A percentile compares a stretch with the other conserved stretches of the same genome.
Conservation (phyloP, 2,329 filamentous ascomycete genomes). For the Pyricularia pennisetigena region DNA sequence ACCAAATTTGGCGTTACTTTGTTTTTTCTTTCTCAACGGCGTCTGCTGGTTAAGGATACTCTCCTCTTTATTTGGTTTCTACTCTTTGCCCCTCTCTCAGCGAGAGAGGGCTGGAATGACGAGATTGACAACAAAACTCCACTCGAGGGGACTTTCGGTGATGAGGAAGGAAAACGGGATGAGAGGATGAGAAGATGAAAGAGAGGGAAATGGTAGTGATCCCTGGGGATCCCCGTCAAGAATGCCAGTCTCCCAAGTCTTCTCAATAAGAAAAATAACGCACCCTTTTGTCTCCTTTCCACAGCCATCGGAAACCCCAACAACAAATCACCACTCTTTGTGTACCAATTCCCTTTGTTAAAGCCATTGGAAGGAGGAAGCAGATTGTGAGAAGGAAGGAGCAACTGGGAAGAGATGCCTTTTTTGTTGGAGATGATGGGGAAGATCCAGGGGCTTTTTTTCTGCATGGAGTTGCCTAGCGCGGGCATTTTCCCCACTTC, state of each 20-base stretch:
- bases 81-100: background rate
- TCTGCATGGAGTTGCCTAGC: slow-evolving; percentile 4
- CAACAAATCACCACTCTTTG: background rate
- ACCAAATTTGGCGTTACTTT: background rate
- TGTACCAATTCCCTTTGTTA: background rate
- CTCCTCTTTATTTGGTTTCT: background rate
- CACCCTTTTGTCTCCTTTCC: background rate
- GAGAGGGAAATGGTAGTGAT: background rate
- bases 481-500: background rate
- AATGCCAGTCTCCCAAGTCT: background rate
- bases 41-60: background rate
- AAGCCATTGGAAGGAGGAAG: slow-evolving; percentile 2
- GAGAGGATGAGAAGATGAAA: background rate
- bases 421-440: background rate
- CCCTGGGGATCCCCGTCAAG: background rate
- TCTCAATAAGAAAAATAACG: background rate
- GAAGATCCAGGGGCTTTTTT: slow-evolving; percentile 9
- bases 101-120: background rate
- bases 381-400: slow-evolving; percentile 6
- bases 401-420: slow-evolving; percentile 10
- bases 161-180: background rate
- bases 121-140: slow-evolving; percentile 1
- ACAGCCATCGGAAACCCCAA: background rate
- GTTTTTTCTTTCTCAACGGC: slow-evolving; percentile 1
- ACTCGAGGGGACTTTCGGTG: slow-evolving; percentile 1